Base-by-base conservation (phyloP, 2,329 filamentous ascomycete species). In the Clarireedia monteithiana region DNA sequence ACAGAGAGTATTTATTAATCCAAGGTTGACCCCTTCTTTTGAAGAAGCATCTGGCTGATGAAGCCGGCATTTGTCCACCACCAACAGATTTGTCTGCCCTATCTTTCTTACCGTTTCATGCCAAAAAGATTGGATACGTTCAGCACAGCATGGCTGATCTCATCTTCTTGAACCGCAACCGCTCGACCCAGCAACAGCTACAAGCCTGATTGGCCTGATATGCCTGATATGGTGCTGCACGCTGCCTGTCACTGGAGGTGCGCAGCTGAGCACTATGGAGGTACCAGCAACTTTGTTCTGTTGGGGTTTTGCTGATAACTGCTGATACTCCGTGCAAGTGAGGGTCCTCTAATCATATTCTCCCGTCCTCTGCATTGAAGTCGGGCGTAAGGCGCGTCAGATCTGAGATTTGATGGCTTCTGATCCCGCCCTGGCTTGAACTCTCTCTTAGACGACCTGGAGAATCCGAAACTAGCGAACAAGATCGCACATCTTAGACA, bases 171-270 rank as follows among this genome's bases (percentile, higher is more conserved):
- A 42, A 14, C 34, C 44, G 39, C 38, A 6, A 23, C 30, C 51
- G 23, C 30, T 48, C 51, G 27, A 53, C 40, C 44, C 51, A 48
- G 20, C 30, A 44, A 48, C 51, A 42, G 51, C 36, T 53, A 53
- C 30, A 45, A 24, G 26, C 51, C 51, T 26, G 30, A n/a, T 39
- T 44, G 36, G 20, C 20, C 2, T 20, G 20, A 2, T 20, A 20
- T 20, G 20, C 20, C 20, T 20, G 20, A 20, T 20, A 20, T 20
- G 20, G 34, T 53, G 30, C 51, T 53, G 51, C 51, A 53, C 30
- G 23, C 27, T 40, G 42, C 51, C 51, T 30, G 23, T 24, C 30
- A 48, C 39, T 23, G 26, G 44, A 53, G 34, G 4, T 48, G 14
- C 17, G 44, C 12, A 53, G 44, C 50, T 48, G 50, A 48, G 30